Evolutionary conservation across 2,329 filamentous ascomycete species (phyloP).

Genomic region (Colletotrichum tofieldiae): DNA sequence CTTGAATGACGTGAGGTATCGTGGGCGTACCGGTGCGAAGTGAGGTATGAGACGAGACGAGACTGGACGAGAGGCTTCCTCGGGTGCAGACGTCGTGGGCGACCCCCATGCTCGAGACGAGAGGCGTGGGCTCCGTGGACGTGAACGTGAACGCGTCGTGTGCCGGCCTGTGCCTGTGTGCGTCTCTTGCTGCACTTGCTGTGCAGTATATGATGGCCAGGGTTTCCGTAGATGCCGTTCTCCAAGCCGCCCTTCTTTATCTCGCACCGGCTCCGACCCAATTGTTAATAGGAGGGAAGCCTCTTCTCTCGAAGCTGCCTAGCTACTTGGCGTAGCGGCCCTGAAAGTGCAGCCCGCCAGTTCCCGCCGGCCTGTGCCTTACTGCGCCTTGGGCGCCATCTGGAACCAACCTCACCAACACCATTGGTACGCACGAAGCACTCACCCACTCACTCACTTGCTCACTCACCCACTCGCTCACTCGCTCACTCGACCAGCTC

Average conservation of each 20-base stretch:
- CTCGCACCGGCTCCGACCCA: background rate
- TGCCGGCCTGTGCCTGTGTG: background rate
- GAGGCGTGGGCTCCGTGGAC: background rate
- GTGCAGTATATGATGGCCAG: slow-evolving; percentile 8
- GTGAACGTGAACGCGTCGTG: background rate
- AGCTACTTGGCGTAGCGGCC: slow-evolving; percentile 3
- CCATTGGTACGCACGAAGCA: no score
- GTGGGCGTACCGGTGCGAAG: slow-evolving; percentile 5
- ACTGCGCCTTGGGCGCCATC: background rate
- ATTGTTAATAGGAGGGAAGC: slow-evolving; percentile 27
- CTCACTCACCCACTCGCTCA: background rate
- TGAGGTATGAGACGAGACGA: background rate
- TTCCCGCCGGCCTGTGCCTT: slow-evolving; percentile 25
- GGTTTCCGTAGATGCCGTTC: slow-evolving; percentile 4
- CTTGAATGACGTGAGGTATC: slow-evolving; percentile 21
- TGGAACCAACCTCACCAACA: slow-evolving; percentile 20
- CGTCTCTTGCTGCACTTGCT: background rate
- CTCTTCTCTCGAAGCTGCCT: slow-evolving; percentile 12
- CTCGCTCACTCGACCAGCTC: background rate
- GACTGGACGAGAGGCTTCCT: background rate
- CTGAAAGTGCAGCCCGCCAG: slow-evolving; percentile 20
- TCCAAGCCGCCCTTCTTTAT: background rate
- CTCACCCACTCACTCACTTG: background rate
- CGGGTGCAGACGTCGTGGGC: background rate
- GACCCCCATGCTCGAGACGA: background rate